Evolutionary conservation across 768 basidiomycete species (phyloP), one percentile per base, ranked within the genome.

Genomic region (Baorangia bicolor): DNA sequence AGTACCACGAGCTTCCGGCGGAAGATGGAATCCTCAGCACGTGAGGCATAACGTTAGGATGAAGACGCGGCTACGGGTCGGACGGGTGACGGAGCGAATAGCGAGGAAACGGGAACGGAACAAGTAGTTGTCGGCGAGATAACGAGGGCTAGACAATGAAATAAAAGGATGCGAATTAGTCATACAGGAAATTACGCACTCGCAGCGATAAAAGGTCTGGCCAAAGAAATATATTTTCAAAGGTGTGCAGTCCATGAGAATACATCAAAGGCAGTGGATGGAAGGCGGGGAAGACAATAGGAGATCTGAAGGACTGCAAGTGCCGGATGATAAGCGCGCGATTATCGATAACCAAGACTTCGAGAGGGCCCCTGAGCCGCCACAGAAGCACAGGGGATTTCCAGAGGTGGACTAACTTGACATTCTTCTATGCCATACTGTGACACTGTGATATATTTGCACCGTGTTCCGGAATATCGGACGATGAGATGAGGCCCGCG

Each of bases 301-400:
- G 48, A 31, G 39, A 52, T 54, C 46, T 37, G 37, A 46, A 49
- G 30, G 33, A 50, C 47, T 11, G 28, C 55, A 50, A 35, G 51
- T 33, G 28, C 48, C 21, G 30, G 50, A 39, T 54, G 69, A 64
- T 67, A 67, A 56, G 62, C 57, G 56, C 55, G 25, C 40, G 51
- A 66, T 63, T 58, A 65, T 72, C 64, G 56, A 67, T 64, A 45
- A 40, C 56, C 59, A 58, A 42, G 50, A 51, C 59, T 58, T 69
- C 64, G 42, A 58, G 43, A 45, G 34, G 44, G 30, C 56, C 60
- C 56, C 57, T 58, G 56, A 57, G 59, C 49, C 57, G 64, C 64
- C 59, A 70, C 59, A 70, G 68, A 68, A 70, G 57, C 58, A 51
- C 46, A 41, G 57, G 47, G 59, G 62, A 53, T 52, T 65, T 55